Evolutionary conservation across 345 rosid genomes (phyloP).

Genomic region (Abelmoschus esculentus): DNA sequence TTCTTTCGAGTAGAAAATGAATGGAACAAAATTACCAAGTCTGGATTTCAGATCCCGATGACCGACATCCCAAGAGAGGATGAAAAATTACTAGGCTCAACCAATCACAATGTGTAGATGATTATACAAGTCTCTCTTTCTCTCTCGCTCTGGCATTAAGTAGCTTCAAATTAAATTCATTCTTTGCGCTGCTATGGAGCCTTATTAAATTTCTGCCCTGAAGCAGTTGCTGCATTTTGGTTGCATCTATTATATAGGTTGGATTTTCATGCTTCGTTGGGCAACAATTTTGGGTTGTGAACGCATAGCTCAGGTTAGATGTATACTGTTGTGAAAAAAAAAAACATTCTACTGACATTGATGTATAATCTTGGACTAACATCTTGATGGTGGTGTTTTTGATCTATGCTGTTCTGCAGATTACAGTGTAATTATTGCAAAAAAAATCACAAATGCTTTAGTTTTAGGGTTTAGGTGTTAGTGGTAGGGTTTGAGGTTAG

Average conservation of each 20-base stretch:
- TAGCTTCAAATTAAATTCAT: conserved; percentile 20
- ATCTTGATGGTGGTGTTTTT: no score
- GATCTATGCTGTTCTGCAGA: no score
- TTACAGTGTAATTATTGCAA: no score
- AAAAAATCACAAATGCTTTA: no score
- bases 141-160: background rate
- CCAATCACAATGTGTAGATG: conserved; percentile 52
- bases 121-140: background rate
- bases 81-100: conserved; percentile 54
- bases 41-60: conserved; percentile 42
- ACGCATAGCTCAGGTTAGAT: background rate
- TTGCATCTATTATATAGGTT: background rate
- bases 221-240: background rate
- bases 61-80: conserved; percentile 58
- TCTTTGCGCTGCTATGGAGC: conserved; percentile 10
- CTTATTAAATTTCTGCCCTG: background rate
- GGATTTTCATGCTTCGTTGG: background rate
- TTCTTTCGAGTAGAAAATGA: conserved; percentile 98
- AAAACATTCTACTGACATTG: no score
- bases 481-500: no score
- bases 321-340: background rate
- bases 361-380: no score
- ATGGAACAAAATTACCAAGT: conserved; percentile 85
- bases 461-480: no score
- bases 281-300: conserved; percentile 6